These are phyloP conservation scores for Russula compacta DNA, from an alignment of 768 basidiomycete species.

Conservation along the genomic window DNA sequence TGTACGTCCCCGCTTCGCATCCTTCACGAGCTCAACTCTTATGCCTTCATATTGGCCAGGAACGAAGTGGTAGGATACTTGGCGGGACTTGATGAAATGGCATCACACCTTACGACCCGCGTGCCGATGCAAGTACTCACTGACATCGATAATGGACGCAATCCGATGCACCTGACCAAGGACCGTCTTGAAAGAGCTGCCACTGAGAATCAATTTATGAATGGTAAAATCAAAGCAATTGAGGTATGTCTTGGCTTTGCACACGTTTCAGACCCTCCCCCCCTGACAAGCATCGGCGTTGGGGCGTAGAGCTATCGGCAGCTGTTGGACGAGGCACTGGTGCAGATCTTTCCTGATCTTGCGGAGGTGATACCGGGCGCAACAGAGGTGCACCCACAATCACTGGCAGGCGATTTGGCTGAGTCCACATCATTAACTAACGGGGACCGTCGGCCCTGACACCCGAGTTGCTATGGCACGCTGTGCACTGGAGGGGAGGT, in stretches of 20 bases:
- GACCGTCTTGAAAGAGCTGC: slow-evolving; percentile 76
- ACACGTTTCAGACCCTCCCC: neutral
- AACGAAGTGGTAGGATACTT: slow-evolving; percentile 71
- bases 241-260: slow-evolving; percentile 38
- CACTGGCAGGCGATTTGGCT: neutral
- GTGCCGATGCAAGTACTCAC: slow-evolving; percentile 67
- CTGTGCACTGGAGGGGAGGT: neutral
- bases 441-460: slow-evolving; percentile 8
- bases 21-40: neutral
- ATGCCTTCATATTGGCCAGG: slow-evolving; percentile 29
- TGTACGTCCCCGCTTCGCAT: slow-evolving; percentile 37
- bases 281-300: neutral
- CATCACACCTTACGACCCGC: slow-evolving; percentile 50
- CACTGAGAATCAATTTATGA: slow-evolving; percentile 88
- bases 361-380: slow-evolving; percentile 19
- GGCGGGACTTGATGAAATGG: slow-evolving; percentile 56
- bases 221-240: slow-evolving; percentile 76
- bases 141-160: slow-evolving; percentile 72
- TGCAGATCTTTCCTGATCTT: slow-evolving; percentile 65
- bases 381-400: neutral
- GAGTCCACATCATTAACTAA: neutral
- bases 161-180: slow-evolving; percentile 74
- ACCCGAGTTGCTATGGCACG: slow-evolving; percentile 1
- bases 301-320: slow-evolving; percentile 56
- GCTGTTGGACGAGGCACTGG: slow-evolving; percentile 59